These are phyloP conservation scores for Dendrobium officinale DNA, from an alignment of 106 monocot species.

Conservation along the genomic window DNA sequence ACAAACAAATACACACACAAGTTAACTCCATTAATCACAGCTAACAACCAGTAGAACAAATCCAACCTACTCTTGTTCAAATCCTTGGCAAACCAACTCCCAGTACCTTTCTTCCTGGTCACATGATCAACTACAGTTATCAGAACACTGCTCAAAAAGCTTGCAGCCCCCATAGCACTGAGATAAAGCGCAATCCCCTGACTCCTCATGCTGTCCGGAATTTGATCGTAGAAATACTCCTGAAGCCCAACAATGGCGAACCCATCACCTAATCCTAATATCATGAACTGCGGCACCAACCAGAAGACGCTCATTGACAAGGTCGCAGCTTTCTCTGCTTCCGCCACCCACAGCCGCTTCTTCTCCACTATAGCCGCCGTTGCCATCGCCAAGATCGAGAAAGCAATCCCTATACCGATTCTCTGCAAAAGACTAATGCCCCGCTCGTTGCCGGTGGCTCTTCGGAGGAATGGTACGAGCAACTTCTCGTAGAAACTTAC, in stretches of 20 bases:
- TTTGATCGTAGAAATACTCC: conserved; percentile 83
- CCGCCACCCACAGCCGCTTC: conserved; percentile 18
- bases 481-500: conserved; percentile 58
- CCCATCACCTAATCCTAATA: conserved; percentile 62
- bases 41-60: conserved; percentile 39
- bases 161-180: conserved; percentile 53
- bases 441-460: conserved; percentile 38
- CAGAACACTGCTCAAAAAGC: conserved; percentile 51
- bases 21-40: conserved; percentile 24
- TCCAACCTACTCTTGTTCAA: conserved; percentile 50
- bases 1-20: conserved; percentile 26
- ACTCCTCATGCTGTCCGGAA: conserved; percentile 79
- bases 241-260: conserved; percentile 66
- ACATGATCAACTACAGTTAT: conserved; percentile 42
- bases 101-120: conserved; percentile 14
- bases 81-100: conserved; percentile 55
- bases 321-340: neutral
- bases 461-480: conserved; percentile 46
- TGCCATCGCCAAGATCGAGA: conserved; percentile 34
- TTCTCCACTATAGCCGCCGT: conserved; percentile 43
- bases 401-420: conserved; percentile 55
- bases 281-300: conserved; percentile 66
- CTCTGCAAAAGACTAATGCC: conserved; percentile 60
- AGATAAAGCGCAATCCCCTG: conserved; percentile 67
- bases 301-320: conserved; percentile 55